These are phyloP conservation scores for Mycena kentingensis DNA, from an alignment of 768 basidiomycete species.

Conservation along the genomic window DNA sequence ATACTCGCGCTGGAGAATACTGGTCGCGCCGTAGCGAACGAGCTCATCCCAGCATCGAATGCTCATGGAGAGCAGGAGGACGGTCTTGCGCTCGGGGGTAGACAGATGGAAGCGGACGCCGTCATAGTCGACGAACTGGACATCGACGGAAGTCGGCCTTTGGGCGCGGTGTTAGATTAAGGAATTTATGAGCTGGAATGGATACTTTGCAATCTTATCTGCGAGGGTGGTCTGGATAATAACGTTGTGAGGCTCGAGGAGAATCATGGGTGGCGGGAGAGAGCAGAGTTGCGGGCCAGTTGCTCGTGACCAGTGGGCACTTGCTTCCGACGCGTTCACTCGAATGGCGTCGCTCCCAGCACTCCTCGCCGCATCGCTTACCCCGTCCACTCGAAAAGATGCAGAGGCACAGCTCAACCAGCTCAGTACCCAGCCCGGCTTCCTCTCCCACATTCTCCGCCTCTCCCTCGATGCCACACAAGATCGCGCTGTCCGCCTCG, in stretches of 20 bases:
- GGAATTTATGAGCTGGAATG: not conserved
- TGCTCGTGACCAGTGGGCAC: not conserved
- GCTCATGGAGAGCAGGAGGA: constrained; percentile 89
- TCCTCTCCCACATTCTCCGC: constrained; percentile 74
- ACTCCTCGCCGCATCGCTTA: constrained; percentile 71
- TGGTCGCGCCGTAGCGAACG: constrained; percentile 79
- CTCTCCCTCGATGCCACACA: constrained; percentile 73
- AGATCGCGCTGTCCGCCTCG: constrained; percentile 73
- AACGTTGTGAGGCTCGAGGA: constrained; percentile 78
- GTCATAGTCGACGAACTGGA: constrained; percentile 97
- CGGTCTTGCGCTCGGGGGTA: constrained; percentile 81
- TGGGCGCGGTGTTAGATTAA: constrained; percentile 17
- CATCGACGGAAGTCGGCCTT: constrained; percentile 90
- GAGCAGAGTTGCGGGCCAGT: not conserved
- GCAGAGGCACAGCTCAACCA: constrained; percentile 78
- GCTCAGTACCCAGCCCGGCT: constrained; percentile 73
- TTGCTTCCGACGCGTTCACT: constrained; percentile 10
- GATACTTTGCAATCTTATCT: constrained; percentile 84
- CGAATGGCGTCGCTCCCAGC: constrained; percentile 67
- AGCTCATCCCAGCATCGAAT: constrained; percentile 98
- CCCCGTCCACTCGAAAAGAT: constrained; percentile 69
- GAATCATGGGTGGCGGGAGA: constrained; percentile 17
- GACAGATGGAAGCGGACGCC: constrained; percentile 93
- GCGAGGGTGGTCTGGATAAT: constrained; percentile 89
- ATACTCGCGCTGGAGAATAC: constrained; percentile 82